Evolutionary conservation across 2,329 filamentous ascomycete genomes (phyloP).

Genomic region (Raffaelea deltoideospora): DNA sequence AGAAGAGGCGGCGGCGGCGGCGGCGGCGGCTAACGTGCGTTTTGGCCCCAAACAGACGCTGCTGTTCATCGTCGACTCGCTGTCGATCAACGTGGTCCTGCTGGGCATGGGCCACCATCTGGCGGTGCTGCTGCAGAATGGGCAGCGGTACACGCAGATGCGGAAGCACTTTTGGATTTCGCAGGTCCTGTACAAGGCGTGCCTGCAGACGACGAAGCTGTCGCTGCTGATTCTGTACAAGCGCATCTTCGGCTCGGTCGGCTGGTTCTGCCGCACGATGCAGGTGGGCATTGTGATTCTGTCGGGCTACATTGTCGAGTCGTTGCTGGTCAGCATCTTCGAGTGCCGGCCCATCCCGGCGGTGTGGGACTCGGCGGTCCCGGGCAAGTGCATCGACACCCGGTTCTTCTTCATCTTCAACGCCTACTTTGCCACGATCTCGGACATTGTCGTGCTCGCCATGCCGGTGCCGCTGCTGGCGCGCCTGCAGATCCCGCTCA

Average conservation of each 20-base stretch:
- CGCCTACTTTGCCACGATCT: background rate
- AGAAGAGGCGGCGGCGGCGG: too few species aligned
- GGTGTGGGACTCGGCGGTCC: background rate
- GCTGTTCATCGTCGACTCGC: background rate
- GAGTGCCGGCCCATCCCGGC: background rate
- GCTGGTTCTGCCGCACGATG: background rate
- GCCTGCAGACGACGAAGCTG: background rate
- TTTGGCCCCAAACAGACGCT: background rate
- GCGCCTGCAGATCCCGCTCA: background rate
- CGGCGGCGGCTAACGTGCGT: too few species aligned
- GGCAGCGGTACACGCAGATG: background rate
- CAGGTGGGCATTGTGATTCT: background rate
- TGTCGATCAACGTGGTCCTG: background rate
- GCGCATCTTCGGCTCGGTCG: background rate
- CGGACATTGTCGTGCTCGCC: background rate
- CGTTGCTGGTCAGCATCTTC: background rate
- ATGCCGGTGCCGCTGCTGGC: background rate
- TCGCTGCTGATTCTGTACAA: background rate
- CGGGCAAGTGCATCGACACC: background rate
- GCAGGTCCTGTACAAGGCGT: background rate
- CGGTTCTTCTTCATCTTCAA: background rate
- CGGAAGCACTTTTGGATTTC: background rate
- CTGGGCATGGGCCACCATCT: background rate
- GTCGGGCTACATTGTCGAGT: background rate
- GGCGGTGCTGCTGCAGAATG: background rate